A percentile compares a stretch with the other conserved stretches of the same genome.
Conservation (phyloP, 163 green algal genomes). For the Trebouxia gelatinosa region DNA sequence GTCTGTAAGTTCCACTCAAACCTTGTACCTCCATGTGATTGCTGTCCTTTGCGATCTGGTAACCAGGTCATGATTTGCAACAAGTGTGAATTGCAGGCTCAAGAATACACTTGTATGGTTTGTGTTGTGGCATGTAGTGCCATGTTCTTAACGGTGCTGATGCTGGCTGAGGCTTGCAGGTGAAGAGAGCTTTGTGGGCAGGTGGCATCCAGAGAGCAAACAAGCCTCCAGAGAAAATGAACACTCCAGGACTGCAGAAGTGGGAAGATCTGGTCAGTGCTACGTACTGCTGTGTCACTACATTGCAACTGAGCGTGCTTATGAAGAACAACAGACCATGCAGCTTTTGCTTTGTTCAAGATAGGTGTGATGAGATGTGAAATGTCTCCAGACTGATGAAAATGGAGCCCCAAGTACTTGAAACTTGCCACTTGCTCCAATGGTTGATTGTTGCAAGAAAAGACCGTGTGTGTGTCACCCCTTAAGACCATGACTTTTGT, state of each 20-base stretch:
- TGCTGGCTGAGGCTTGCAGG: too few relatives aligned
- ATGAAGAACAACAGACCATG: neutral
- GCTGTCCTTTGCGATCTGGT: too few relatives aligned
- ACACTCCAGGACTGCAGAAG: slow-evolving; percentile 74
- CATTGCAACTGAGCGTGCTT: neutral
- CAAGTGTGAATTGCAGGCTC: too few relatives aligned
- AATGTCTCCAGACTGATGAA: neutral
- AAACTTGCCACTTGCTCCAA: neutral
- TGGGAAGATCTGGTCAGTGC: slow-evolving; percentile 80
- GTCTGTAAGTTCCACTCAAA: too few relatives aligned
- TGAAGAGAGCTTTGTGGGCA: slow-evolving; percentile 83
- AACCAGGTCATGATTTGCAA: too few relatives aligned
- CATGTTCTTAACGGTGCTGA: too few relatives aligned
- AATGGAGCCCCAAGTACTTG: neutral
- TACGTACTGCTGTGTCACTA: neutral
- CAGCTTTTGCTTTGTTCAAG: neutral
- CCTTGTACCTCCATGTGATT: too few relatives aligned
- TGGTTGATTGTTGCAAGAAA: neutral
- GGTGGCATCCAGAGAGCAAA: slow-evolving; percentile 85
- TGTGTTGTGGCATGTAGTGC: too few relatives aligned
- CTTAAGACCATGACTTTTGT: slow-evolving; percentile 21
- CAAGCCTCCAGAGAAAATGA: slow-evolving; percentile 62
- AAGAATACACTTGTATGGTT: too few relatives aligned
- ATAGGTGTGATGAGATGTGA: neutral
- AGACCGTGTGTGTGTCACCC: too few relatives aligned